These are phyloP conservation scores for Kuraishia piskuri DNA, from an alignment of 805 yeast species.

Conservation along the genomic window DNA sequence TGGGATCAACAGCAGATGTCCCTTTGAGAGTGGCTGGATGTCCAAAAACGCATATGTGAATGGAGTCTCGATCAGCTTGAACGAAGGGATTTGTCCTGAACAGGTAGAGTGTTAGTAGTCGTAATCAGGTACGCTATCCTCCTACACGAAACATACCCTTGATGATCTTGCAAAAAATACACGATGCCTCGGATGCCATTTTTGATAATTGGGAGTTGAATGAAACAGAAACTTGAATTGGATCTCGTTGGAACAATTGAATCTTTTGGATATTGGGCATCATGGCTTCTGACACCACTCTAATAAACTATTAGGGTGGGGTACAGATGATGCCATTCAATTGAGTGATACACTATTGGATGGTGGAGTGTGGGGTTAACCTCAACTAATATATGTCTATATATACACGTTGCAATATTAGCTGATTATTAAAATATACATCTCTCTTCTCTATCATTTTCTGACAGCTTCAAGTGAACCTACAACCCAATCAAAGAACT, in stretches of 20 bases:
- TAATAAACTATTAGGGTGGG: neutral
- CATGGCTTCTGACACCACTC: neutral
- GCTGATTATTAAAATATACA: neutral
- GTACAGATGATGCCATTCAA: neutral
- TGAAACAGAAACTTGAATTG: neutral
- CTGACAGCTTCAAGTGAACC: too few species aligned
- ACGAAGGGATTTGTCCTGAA: constrained; percentile 86
- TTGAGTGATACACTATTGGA: neutral
- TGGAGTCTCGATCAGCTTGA: constrained; percentile 83
- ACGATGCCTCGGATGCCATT: constrained; percentile 43
- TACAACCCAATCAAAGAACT: constrained; percentile 31
- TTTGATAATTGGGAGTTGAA: neutral
- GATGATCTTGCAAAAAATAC: constrained; percentile 91
- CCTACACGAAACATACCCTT: constrained; percentile 46
- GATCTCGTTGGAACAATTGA: neutral
- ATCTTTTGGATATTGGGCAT: too few species aligned
- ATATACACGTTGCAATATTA: too few species aligned
- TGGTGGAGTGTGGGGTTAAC: neutral
- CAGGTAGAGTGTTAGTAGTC: neutral
- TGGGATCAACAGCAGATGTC: constrained; percentile 87
- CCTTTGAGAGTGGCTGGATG: constrained; percentile 85
- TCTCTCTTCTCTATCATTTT: too few species aligned
- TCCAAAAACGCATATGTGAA: constrained; percentile 79
- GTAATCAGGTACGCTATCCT: neutral
- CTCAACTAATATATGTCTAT: too few species aligned